Evolutionary conservation across 805 yeast genomes (phyloP).

Genomic region (Yueomyces sinensis): DNA sequence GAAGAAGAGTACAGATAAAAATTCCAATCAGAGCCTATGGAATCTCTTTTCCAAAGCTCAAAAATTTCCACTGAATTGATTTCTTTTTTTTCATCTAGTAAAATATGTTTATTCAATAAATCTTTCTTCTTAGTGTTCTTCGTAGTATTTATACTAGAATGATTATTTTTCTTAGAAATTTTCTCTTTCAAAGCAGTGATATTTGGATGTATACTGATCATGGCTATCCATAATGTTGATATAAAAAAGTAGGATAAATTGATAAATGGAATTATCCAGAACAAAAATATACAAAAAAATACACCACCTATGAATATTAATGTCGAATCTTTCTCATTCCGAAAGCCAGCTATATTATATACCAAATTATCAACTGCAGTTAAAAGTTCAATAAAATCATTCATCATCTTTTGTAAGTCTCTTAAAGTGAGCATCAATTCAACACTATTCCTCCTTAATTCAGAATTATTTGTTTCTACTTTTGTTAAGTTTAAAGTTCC

Average conservation of each 20-base stretch:
- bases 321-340: slow-evolving; percentile 56
- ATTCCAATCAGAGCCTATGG: slow-evolving; percentile 48
- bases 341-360: slow-evolving; percentile 54
- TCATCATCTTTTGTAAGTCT: slow-evolving; percentile 56
- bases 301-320: slow-evolving; percentile 34
- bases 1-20: slow-evolving; percentile 42
- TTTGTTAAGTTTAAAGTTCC: slow-evolving; percentile 7
- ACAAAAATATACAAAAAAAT: slow-evolving; percentile 29
- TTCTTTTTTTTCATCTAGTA: slow-evolving; percentile 60
- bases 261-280: slow-evolving; percentile 31
- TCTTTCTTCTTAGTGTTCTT: slow-evolving; percentile 8
- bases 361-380: slow-evolving; percentile 42
- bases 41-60: slow-evolving; percentile 53
- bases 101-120: slow-evolving; percentile 22
- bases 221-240: slow-evolving; percentile 39
- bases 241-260: slow-evolving; percentile 57
- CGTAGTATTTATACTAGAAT: not conserved
- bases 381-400: slow-evolving; percentile 36
- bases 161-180: slow-evolving; percentile 5
- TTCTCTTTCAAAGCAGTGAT: slow-evolving; percentile 19
- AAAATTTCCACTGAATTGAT: slow-evolving; percentile 55
- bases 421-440: slow-evolving; percentile 47
- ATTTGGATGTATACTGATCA: slow-evolving; percentile 50
- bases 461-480: slow-evolving; percentile 15
- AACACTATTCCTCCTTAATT: slow-evolving; percentile 15